Evolutionary conservation across 2,329 filamentous ascomycete genomes (phyloP), one percentile per base, ranked within the genome.

Genomic region (Fusarium humuli): DNA sequence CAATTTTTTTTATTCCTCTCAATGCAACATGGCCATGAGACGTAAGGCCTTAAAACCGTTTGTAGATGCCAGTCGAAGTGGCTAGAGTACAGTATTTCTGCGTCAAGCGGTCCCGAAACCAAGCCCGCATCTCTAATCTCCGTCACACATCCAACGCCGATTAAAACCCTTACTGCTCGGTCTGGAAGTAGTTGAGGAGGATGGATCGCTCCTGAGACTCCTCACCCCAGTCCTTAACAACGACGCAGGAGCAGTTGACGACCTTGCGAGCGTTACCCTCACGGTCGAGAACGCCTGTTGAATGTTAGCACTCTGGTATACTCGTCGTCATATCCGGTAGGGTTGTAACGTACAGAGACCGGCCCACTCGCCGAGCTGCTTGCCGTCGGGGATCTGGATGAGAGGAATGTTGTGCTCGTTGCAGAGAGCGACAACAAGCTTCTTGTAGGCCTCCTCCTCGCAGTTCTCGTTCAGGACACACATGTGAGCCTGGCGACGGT

Each of bases 361-460:
- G 83, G 97, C 95, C 96, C 96, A 99, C 89, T 99, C 96, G 88
- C 96, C 96, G 80, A 99, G 89, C 90, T 98, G 93, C 92, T 99
- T 99, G 85, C 96, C 96, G 85, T 99, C 96, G 77, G 94, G 95
- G 74, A 99, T 96, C 93, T 99, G 98, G 91, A 99, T 99, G 80
- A 99, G 88, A 76, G 96, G 96, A 80, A 99, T 99, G 91, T 98
- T 98, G 89, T 99, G 96, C 91, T 99, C 96, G 74, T 92, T 93
- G 93, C 96, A 99, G 69, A 99, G 92, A 72, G 96, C 96, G 78
- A 98, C 93, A 79, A 99, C 95, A 76, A 99, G 91, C 92, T 99
- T 99, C 94, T 99, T 99, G 91, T 99, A 99, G 77, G 96, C 95
- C 87, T 99, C 96, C 91, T 99, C 96, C 89, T 99, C 96, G 89